Base-by-base conservation (phyloP, 352 stramenopile species). In the Saprolegnia parasitica region DNA sequence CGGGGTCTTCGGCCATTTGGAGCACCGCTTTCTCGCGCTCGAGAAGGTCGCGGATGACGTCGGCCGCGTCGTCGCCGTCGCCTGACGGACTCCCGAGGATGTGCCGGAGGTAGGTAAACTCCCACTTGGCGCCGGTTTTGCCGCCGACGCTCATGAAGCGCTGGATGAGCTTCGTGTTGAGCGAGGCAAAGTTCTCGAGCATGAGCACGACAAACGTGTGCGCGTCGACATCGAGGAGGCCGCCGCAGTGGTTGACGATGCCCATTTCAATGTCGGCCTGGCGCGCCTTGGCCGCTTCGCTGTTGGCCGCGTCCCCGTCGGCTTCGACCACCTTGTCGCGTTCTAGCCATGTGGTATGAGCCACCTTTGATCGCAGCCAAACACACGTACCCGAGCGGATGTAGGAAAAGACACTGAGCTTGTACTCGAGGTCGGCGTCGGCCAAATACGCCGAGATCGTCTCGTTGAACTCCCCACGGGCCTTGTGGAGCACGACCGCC, bases 181-280 rank as follows among this genome's bases (percentile, higher is more conserved):
- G 66, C 66, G 78, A 89, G 50, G 75, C 80, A 71, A 98, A 93
- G 55, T 93, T 84, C 40, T 95, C 90, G 52, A 92, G 63, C 56
- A 96, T 89, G 35, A 93, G 67, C n/a, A 89, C 83, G 56, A 98
- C 83, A 49, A 96, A 94, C 20, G 88, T 78, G 64, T 92, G 89
- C 39, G 81, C 79, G 66, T 98, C 91, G 8, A 96, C 86, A 56
- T 94, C 86, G 72, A 98, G 85, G 8, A 98, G 77, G 26, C 86
- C 80, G 16, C 83, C 80, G 0, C 84, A 82, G 66, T 95, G 84
- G 20, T 71, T 78, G 15, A 95, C 72, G 47, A 95, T 74, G n/a
- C 85, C 86, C 13, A 90, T 79, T 72, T 95, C 86, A 40, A 95
- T 89, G 26, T 81, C 70, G 80, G 81, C 29, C 74, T 78, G 65